Evolutionary conservation across 1,284 basidiomycete genomes (phyloP).

Genomic region (Trichosporon sp.): DNA sequence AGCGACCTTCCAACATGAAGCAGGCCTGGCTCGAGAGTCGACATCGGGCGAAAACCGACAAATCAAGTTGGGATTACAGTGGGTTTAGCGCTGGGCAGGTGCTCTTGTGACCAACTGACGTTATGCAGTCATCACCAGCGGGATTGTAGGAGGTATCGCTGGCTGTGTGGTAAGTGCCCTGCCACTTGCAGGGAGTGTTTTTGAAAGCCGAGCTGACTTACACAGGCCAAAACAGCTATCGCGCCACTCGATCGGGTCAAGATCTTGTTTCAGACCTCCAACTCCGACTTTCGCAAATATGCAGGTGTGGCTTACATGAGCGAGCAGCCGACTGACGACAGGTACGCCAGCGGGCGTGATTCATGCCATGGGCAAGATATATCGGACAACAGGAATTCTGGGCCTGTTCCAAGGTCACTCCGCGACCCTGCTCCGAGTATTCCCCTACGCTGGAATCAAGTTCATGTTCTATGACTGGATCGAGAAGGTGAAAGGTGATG

Average conservation of each 20-base stretch:
- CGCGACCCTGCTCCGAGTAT: slow-evolving; percentile 67
- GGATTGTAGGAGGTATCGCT: slow-evolving; percentile 84
- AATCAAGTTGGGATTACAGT: slow-evolving; percentile 64
- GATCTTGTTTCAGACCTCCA: slow-evolving; percentile 96
- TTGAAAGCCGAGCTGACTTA: neutral
- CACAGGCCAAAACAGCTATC: slow-evolving; percentile 89
- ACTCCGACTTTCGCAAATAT: slow-evolving; percentile 90
- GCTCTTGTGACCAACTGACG: slow-evolving; percentile 3
- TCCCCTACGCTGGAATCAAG: slow-evolving; percentile 96
- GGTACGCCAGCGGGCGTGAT: slow-evolving; percentile 57
- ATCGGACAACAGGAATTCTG: slow-evolving; percentile 61
- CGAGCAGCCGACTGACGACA: slow-evolving; percentile 8
- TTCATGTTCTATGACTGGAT: slow-evolving; percentile 95
- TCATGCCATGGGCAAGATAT: slow-evolving; percentile 74
- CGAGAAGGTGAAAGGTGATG: slow-evolving; percentile 59
- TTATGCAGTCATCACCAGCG: slow-evolving; percentile 49
- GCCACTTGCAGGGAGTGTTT: neutral
- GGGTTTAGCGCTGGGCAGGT: slow-evolving; percentile 11
- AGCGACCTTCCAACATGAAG: neutral
- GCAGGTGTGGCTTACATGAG: slow-evolving; percentile 57
- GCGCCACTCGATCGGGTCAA: slow-evolving; percentile 97
- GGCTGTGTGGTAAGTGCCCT: slow-evolving; percentile 74
- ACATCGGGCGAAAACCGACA: slow-evolving; percentile 58
- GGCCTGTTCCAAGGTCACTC: slow-evolving; percentile 95
- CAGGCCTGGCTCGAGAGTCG: slow-evolving; percentile 44